A percentile compares a stretch with the other conserved stretches of the same genome.
phyloP scores from a whole-genome alignment of 2,329 filamentous ascomycete genomes.

The Paracoccidioides brasiliensis region DNA sequence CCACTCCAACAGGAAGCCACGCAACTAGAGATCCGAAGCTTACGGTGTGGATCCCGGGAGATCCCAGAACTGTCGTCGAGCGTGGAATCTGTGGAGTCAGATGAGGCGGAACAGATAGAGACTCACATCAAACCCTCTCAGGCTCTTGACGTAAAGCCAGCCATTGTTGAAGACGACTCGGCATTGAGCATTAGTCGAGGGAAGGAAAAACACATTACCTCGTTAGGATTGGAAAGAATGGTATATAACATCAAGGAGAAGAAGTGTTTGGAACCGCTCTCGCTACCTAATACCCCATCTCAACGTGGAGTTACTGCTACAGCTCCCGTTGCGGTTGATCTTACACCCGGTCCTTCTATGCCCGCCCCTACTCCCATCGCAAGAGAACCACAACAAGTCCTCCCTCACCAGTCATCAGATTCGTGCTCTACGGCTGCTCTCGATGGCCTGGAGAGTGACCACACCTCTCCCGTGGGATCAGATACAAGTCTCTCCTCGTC shows the following conservation, averaged over 20 bases:
- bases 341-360: conserved; percentile 32
- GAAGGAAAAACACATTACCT: conserved; percentile 80
- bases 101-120: conserved; percentile 43
- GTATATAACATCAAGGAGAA: conserved; percentile 83
- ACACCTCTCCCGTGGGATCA: conserved; percentile 34
- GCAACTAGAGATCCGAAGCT: conserved; percentile 26
- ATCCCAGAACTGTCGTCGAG: conserved; percentile 64
- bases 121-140: conserved; percentile 45
- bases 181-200: conserved; percentile 55
- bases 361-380: conserved; percentile 26
- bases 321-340: conserved; percentile 28
- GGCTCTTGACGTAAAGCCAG: conserved; percentile 52
- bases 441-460: conserved; percentile 34
- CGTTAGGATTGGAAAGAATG: conserved; percentile 85
- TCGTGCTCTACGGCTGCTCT: conserved; percentile 47
- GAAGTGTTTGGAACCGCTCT: conserved; percentile 45
- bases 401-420: conserved; percentile 37
- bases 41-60: conserved; percentile 36
- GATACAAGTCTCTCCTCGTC: conserved; percentile 49
- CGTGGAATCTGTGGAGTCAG: conserved; percentile 56
- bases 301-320: conserved; percentile 13
- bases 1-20: conserved; percentile 37
- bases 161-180: conserved; percentile 39
- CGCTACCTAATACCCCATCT: conserved; percentile 32
- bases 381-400: conserved; percentile 22